These are phyloP conservation scores for Takakia lepidozioides DNA, from an alignment of 225 moss, liverwort and hornwort genomes.

Conservation along the genomic window DNA sequence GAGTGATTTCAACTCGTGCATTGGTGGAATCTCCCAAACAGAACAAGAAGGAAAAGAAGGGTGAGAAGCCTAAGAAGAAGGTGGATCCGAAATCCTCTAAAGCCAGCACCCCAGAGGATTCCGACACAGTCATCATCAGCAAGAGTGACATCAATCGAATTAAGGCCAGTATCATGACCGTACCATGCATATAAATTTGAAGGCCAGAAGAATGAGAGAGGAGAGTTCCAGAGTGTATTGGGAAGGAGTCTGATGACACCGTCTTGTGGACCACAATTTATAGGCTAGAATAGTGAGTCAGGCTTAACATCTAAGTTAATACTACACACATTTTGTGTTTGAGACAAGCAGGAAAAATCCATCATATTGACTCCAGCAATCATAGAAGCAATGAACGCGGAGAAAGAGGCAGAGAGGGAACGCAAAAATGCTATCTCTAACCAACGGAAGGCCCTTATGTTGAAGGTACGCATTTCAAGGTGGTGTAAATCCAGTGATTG, in stretches of 20 bases:
- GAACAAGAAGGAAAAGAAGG: constrained; percentile 23
- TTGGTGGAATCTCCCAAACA: too few species aligned
- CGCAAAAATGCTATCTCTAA: constrained; percentile 75
- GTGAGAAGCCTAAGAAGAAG: constrained; percentile 14
- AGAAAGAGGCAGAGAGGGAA: constrained; percentile 28
- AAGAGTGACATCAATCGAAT: constrained; percentile 54
- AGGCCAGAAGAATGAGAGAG: too few species aligned
- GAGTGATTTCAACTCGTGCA: too few species aligned
- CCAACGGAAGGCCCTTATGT: constrained; percentile 79
- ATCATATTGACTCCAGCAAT: constrained; percentile 55
- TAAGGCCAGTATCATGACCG: too few species aligned
- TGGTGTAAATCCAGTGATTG: too few species aligned
- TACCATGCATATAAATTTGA: too few species aligned
- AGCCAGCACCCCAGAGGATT: constrained; percentile 29
- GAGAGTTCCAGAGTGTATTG: too few species aligned
- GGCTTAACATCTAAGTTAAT: not conserved
- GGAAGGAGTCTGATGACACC: too few species aligned
- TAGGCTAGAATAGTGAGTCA: too few species aligned
- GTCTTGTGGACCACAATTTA: too few species aligned
- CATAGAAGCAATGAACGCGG: constrained; percentile 24
- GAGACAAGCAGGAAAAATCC: constrained; percentile 47
- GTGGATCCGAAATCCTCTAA: constrained; percentile 3
- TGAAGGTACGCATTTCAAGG: too few species aligned
- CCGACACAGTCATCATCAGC: constrained; percentile 57
- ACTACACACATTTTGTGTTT: not conserved